phyloP scores from a whole-genome alignment of 148 eudicot species.

The Bassia scoparia region DNA sequence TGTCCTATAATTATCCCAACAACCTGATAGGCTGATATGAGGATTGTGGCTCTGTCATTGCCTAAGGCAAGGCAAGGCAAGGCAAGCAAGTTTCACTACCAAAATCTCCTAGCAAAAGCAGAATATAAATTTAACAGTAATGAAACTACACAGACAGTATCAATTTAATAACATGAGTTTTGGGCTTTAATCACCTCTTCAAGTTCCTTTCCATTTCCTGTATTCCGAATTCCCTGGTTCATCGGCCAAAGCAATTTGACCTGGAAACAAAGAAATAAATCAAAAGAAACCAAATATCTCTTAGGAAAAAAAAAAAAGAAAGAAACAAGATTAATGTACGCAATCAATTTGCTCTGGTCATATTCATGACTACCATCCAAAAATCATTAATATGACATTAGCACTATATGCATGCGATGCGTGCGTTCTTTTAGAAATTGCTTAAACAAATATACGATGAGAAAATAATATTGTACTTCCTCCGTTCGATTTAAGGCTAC shows the following conservation, averaged over 20 bases:
- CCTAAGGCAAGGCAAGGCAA: neutral
- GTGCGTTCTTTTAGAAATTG: no score
- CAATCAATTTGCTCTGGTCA: neutral
- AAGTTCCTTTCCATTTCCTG: conserved; percentile 94
- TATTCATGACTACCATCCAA: neutral
- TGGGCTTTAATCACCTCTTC: conserved; percentile 65
- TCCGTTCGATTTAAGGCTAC: no score
- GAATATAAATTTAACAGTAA: neutral
- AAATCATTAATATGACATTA: no score
- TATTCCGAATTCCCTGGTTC: conserved; percentile 87
- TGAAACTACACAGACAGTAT: neutral
- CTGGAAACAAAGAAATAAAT: conserved; percentile 32
- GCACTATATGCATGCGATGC: no score
- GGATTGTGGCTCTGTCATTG: no score
- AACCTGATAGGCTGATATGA: no score
- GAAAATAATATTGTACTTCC: no score
- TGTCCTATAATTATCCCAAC: no score
- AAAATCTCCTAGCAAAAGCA: neutral
- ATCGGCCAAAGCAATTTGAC: conserved; percentile 70
- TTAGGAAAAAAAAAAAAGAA: neutral
- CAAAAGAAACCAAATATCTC: neutral
- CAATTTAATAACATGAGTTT: neutral
- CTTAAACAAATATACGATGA: no score
- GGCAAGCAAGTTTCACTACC: neutral
- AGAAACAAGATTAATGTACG: neutral